Evolutionary conservation across 2,329 filamentous ascomycete genomes (phyloP).

Genomic region (Phialophora chinensis): DNA sequence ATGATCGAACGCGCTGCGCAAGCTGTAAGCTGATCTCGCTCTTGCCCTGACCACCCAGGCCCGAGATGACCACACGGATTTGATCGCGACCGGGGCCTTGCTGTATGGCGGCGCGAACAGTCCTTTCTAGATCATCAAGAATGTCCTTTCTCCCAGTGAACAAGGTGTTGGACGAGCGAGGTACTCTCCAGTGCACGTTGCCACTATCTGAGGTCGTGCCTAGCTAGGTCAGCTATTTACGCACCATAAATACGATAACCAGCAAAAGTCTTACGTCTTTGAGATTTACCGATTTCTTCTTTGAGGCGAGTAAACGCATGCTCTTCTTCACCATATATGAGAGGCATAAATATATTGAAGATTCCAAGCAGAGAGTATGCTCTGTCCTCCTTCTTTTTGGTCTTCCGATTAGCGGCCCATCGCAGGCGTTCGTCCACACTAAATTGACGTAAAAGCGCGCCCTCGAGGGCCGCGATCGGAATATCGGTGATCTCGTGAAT

Average conservation of each 20-base stretch:
- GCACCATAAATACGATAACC: neutral
- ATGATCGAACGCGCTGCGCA: conserved; percentile 36
- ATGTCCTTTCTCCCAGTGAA: conserved; percentile 40
- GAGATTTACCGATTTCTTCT: neutral
- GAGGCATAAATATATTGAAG: neutral
- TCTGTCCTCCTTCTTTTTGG: neutral
- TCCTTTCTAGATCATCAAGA: conserved; percentile 28
- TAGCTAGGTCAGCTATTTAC: neutral
- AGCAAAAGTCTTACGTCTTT: neutral
- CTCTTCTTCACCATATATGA: neutral
- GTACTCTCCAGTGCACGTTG: conserved; percentile 37
- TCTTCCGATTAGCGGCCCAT: neutral
- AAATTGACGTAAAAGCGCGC: neutral
- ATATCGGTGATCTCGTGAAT: conserved; percentile 28
- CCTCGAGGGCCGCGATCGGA: conserved; percentile 19
- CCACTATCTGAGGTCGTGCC: neutral
- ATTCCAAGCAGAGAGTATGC: neutral
- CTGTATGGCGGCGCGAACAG: conserved; percentile 22
- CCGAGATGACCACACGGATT: conserved; percentile 44
- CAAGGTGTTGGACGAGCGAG: conserved; percentile 36
- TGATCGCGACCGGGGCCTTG: no score
- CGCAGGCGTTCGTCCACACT: neutral
- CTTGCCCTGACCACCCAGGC: conserved; percentile 44
- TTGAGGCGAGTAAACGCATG: neutral
- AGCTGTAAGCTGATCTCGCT: conserved; percentile 45